Conservation (phyloP, 345 rosid species). For the Carallia pectinifolia region DNA sequence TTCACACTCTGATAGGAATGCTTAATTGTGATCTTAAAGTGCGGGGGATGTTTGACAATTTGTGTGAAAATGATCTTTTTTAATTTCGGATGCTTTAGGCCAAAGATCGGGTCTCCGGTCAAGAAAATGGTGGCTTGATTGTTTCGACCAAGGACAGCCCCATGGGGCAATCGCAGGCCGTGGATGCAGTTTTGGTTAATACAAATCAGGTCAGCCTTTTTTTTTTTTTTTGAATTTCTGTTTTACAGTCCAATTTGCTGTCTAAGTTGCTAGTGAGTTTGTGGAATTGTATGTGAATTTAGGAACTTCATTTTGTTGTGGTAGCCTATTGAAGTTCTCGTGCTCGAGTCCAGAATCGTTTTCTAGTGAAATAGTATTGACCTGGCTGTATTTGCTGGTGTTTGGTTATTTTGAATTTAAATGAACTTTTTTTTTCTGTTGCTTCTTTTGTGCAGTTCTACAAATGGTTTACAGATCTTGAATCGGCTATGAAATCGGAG, state of each 20-base stretch:
- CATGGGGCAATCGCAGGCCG: conserved; percentile 58
- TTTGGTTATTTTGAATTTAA: background rate
- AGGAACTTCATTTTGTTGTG: too few relatives aligned
- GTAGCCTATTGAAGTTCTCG: background rate
- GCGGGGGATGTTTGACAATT: background rate
- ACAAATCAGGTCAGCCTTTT: conserved; percentile 58
- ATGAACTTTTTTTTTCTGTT: background rate
- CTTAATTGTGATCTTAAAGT: background rate
- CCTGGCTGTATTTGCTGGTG: too few relatives aligned
- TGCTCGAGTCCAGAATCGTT: background rate
- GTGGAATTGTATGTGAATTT: background rate
- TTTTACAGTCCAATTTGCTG: background rate
- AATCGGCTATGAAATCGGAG: conserved; percentile 98
- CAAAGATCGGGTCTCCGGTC: conserved; percentile 54
- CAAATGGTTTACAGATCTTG: conserved; percentile 98
- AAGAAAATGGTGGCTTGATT: conserved; percentile 57
- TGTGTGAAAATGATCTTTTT: conserved; percentile 1
- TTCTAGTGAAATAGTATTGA: too few relatives aligned
- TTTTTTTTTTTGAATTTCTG: background rate
- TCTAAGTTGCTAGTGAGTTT: background rate
- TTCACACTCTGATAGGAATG: background rate
- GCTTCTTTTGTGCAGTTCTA: conserved; percentile 56
- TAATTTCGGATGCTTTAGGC: conserved; percentile 30
- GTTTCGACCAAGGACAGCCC: conserved; percentile 42
- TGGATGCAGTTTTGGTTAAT: conserved; percentile 79